phyloP scores from a whole-genome alignment of 805 yeast species.

The Cyberlindnera veronae region DNA sequence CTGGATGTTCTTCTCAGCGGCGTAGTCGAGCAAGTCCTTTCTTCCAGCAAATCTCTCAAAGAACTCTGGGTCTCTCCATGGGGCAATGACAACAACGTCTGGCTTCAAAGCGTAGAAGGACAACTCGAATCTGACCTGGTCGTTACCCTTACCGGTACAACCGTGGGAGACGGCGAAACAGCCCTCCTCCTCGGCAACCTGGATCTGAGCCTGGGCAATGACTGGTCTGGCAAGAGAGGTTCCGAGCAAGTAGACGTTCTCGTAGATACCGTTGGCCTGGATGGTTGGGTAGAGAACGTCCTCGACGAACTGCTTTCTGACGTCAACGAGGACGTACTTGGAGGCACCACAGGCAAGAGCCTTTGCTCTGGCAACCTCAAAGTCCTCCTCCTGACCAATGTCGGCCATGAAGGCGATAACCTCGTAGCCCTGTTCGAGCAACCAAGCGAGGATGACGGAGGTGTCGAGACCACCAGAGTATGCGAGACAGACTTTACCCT shows the following conservation, averaged over 20 bases:
- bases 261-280: slow-evolving; percentile 96
- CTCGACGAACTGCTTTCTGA: slow-evolving; percentile 91
- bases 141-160: slow-evolving; percentile 99
- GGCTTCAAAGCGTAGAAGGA: slow-evolving; percentile 98
- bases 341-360: slow-evolving; percentile 97
- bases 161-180: slow-evolving; percentile 99
- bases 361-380: slow-evolving; percentile 93
- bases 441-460: slow-evolving; percentile 96
- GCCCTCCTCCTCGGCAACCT: slow-evolving; percentile 95
- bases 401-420: slow-evolving; percentile 98
- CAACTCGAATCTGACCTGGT: slow-evolving; percentile 96
- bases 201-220: slow-evolving; percentile 96
- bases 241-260: slow-evolving; percentile 93
- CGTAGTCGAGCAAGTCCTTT: slow-evolving; percentile 91
- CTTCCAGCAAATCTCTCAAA: slow-evolving; percentile 97
- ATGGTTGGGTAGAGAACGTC: slow-evolving; percentile 93
- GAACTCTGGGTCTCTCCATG: slow-evolving; percentile 98
- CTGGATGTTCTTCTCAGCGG: slow-evolving; percentile 87
- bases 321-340: slow-evolving; percentile 90
- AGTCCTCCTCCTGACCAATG: slow-evolving; percentile 99
- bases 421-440: slow-evolving; percentile 95
- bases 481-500: slow-evolving; percentile 98
- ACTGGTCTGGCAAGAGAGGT: slow-evolving; percentile 99
- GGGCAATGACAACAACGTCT: slow-evolving; percentile 93
- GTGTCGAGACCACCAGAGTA: slow-evolving; percentile 99